Evolutionary conservation across 257 asterid genomes (phyloP), one percentile per base, ranked within the genome.

Genomic region (Leonotis leonurus): DNA sequence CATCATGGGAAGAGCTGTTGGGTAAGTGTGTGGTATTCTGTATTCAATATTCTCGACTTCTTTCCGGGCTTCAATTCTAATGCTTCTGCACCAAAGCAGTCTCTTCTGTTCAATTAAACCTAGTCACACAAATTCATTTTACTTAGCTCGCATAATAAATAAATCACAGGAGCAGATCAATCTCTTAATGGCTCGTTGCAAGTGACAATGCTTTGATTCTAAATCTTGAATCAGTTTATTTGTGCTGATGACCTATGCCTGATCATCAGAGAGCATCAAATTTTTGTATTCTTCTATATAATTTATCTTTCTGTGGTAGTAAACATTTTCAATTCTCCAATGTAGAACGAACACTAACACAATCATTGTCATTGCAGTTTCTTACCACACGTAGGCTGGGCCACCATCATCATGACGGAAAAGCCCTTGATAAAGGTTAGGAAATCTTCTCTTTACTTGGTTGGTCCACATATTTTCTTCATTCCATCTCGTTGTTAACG

Each of bases 1-100:
- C 45, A 68, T 89, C 80, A 78, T 77, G 73, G 95, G 96, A 45
- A 67, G 81, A 82, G 95, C 93, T 20, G 80, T 84, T 12, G 94
- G 96, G 96, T 86, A 59, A 60, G 40, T 55, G 21, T 54, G 33
- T 20, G 27, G n/a, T n/a, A n/a, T n/a, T n/a, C n/a, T n/a, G 30
- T 24, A 13, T 21, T 39, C 52, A n/a, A 35, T 27, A 11, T 52
- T 27, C 8, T 5, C 13, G 16, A 16, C 20, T 13, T 27, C 13
- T 21, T 64, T 46, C 27, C 27, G 22, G 13, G 59, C 43, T 45
- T 21, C 43, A 14, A n/a, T 2, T 18, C 53, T 46, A 49, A 21
- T 35, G 62, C 60, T 29, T 53, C 60, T 14, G 60, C 60, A 53
- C 24, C 40, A 30, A 8, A 50, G n/a, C 13, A 27, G 12, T 53